A percentile compares a stretch with the other conserved stretches of the same genome.
These are phyloP conservation scores for Cyclostephanos invisitatus DNA, from an alignment of 108 stramenopile genomes.

Conservation along the genomic window DNA sequence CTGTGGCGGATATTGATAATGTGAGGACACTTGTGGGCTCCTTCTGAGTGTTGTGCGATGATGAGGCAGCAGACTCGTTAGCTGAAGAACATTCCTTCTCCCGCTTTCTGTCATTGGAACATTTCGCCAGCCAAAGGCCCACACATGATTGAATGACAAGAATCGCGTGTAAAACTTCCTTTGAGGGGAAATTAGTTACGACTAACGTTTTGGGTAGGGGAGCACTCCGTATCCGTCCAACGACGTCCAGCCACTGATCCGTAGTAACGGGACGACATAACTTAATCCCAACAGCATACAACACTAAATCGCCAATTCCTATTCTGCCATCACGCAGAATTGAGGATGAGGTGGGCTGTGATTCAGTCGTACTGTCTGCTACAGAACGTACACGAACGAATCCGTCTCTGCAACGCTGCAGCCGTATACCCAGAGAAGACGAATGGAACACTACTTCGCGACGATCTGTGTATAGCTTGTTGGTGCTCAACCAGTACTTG, in stretches of 20 bases:
- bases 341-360: background rate
- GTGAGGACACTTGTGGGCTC: background rate
- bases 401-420: slow-evolving; percentile 1
- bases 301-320: background rate
- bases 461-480: slow-evolving; percentile 11
- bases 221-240: background rate
- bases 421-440: slow-evolving; percentile 1
- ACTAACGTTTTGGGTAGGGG: background rate
- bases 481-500: background rate
- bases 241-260: background rate
- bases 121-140: background rate
- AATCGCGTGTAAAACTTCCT: background rate
- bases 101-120: background rate
- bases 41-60: background rate
- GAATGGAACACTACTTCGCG: background rate
- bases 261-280: background rate
- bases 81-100: background rate
- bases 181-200: background rate
- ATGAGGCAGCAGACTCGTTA: background rate
- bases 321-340: background rate
- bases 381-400: slow-evolving; percentile 5
- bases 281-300: background rate
- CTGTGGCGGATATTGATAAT: background rate
- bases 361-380: background rate
- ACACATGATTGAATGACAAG: slow-evolving; percentile 1